These are phyloP conservation scores for Gaertneriomyces semiglobifer DNA, from an alignment of 192 early-diverging fungal genomes.

Conservation along the genomic window DNA sequence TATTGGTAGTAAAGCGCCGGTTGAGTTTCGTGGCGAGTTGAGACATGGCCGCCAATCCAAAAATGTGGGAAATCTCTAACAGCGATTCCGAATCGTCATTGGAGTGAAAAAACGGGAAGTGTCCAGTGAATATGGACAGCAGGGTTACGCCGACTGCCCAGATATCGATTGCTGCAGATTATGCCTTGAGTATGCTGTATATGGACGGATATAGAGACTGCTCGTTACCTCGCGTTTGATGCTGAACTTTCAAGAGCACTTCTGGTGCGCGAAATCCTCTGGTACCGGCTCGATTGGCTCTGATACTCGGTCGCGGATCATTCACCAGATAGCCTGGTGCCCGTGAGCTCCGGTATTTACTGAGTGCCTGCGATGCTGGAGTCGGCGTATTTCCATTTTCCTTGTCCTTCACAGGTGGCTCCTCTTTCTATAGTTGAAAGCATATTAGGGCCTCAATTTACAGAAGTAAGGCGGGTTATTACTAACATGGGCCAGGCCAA, in stretches of 20 bases:
- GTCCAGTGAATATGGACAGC: constrained; percentile 69
- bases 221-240: constrained; percentile 72
- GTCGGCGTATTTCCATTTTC: neutral
- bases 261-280: constrained; percentile 92
- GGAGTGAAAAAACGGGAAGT: constrained; percentile 89
- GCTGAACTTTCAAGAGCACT: constrained; percentile 72
- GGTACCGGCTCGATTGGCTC: constrained; percentile 87
- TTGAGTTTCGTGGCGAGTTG: constrained; percentile 57
- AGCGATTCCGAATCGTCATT: constrained; percentile 82
- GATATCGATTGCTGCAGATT: constrained; percentile 70
- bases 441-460: neutral
- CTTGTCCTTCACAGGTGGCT: neutral
- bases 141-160: constrained; percentile 92
- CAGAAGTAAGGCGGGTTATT: neutral
- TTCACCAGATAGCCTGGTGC: neutral
- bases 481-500: constrained; percentile 77
- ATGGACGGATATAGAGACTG: neutral
- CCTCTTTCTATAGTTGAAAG: neutral
- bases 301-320: constrained; percentile 41
- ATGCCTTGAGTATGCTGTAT: neutral
- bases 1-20: constrained; percentile 54
- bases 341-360: neutral
- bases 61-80: constrained; percentile 77
- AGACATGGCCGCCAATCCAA: constrained; percentile 73
- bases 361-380: neutral